A percentile compares a stretch with the other conserved stretches of the same genome.
phyloP scores from a whole-genome alignment of 371 early-diverging fungal genomes.

The Mortierella sp. region DNA sequence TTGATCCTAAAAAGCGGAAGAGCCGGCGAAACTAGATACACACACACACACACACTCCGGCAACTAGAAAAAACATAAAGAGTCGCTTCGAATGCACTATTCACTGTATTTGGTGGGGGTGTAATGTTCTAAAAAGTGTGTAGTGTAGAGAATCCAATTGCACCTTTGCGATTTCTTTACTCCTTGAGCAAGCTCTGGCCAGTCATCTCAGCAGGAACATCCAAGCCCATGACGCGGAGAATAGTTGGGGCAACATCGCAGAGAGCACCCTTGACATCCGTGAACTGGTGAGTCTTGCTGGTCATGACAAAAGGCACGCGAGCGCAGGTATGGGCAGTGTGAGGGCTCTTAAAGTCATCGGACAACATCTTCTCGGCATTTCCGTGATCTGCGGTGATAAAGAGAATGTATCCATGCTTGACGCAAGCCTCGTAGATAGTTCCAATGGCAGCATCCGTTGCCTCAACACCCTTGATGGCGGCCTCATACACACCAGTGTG shows the following conservation, averaged over 20 bases:
- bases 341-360: constrained; percentile 85
- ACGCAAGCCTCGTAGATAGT: constrained; percentile 93
- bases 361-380: constrained; percentile 99
- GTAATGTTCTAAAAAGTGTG: too few species aligned
- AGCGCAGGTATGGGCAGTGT: constrained; percentile 96
- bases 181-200: constrained; percentile 67
- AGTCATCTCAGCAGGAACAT: constrained; percentile 96
- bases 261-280: constrained; percentile 80
- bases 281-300: constrained; percentile 57
- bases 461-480: constrained; percentile 92
- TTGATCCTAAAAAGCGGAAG: constrained; percentile 47
- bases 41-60: not conserved
- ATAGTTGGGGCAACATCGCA: constrained; percentile 99
- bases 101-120: too few species aligned
- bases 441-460: constrained; percentile 96
- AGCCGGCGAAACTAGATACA: constrained; percentile 18
- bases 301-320: constrained; percentile 96
- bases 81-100: not conserved
- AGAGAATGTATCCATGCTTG: constrained; percentile 88
- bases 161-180: constrained; percentile 17
- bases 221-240: constrained; percentile 92
- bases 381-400: constrained; percentile 99
- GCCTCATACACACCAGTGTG: constrained; percentile 99
- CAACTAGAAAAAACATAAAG: not conserved
- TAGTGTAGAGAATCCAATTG: too few species aligned